Base-by-base conservation (phyloP, 805 yeast genomes). In the Saturnispora hagleri region DNA sequence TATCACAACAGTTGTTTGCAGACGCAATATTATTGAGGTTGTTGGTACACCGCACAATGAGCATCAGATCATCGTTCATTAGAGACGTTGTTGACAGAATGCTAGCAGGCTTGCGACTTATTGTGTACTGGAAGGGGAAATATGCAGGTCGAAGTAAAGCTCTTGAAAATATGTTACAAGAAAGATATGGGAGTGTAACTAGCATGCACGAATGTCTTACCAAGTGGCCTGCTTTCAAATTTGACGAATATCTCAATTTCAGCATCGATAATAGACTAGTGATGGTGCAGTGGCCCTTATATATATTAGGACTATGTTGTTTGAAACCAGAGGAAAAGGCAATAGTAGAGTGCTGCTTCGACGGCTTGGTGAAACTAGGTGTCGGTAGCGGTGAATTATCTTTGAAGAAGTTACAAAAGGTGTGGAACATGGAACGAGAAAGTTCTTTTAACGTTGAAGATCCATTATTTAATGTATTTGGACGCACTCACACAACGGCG, bases 271-370 rank as follows among this genome's bases (percentile, higher is more conserved):
- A 64, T 48, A 55, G 73, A 35, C 41, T 68, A 22, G 68, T 66
- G 9, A 68, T 69, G 73, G 58, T 68, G 18, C 72, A 66, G 46
- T 69, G 72, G 71, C 70, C 71, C 2, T 53, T 69, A 28, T 62
- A 62, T 26, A 60, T 67, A 7, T 65, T 69, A 52, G 72, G 72
- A 1, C 53, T 68, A 20, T 68, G 71, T 54, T 60, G 69, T 46
- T 53, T 61, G 22, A 53, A 51, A 10, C 61, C 68, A 3, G 55
- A 56, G 38, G 67, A 67, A 38, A 69, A 67, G 46, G 51, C 64
- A 13, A 55, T 67, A 9, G 61, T 68, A 36, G 71, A 69, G 41
- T 64, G 69, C 36, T 66, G 69, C 45, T 68, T 69, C 56, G 60
- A 64, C 48, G 66, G 69, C 1, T 50, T 68, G 51, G 63, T 68